Conservation (phyloP, 495 filamentous ascomycete genomes). For the Penicillium robsamsonii region DNA sequence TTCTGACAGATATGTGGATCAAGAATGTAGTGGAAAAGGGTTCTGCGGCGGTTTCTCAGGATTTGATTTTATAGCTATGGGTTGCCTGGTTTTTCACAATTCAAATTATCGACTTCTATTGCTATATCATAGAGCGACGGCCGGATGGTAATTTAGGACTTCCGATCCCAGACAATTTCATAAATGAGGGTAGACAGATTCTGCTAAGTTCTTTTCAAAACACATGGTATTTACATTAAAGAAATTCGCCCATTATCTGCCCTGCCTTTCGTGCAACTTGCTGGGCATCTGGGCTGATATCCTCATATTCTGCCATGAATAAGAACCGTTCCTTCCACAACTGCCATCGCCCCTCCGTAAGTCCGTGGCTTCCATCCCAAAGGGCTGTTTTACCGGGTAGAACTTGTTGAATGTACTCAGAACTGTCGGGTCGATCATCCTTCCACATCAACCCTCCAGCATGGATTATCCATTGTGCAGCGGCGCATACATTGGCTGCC, state of each 20-base stretch:
- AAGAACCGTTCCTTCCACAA: conserved; percentile 2
- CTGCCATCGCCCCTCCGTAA: not conserved
- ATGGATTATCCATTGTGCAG: conserved; percentile 5
- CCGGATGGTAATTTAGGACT: no score
- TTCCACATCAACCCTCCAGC: conserved; percentile 3
- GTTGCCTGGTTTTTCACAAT: no score
- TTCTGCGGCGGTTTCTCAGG: no score
- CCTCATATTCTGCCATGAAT: conserved; percentile 1
- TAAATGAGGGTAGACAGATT: no score
- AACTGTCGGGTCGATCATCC: conserved; percentile 3
- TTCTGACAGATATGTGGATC: no score
- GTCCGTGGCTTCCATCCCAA: not conserved
- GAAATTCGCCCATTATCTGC: conserved; percentile 2
- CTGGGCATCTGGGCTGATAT: not conserved
- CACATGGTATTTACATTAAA: no score
- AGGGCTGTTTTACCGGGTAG: conserved; percentile 3
- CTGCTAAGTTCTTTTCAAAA: no score
- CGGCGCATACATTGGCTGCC: conserved; percentile 4
- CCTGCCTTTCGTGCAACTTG: conserved; percentile 1
- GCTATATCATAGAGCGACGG: no score
- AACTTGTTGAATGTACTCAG: conserved; percentile 3
- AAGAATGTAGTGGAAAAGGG: no score
- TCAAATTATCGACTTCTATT: no score
- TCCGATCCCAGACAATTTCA: no score
- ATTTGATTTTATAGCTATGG: no score